Evolutionary conservation across 345 rosid species (phyloP).

Genomic region (Eucalyptus paniculata): DNA sequence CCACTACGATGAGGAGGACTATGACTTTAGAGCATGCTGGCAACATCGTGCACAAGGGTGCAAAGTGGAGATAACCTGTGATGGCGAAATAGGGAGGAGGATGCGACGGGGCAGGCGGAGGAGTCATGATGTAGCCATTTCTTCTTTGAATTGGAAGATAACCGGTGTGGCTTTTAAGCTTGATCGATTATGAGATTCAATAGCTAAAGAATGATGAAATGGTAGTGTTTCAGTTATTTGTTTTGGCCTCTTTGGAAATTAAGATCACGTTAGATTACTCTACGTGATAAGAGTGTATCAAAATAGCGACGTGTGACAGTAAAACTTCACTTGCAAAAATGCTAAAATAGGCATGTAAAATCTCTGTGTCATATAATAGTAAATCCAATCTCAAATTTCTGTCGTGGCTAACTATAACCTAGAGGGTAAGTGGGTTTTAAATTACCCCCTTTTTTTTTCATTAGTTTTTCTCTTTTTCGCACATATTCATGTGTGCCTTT

Average conservation of each 20-base stretch:
- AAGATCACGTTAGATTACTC: neutral
- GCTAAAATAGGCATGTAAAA: neutral
- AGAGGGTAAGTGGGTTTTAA: too few species aligned
- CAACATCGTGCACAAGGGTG: neutral
- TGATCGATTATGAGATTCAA: neutral
- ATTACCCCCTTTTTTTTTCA: neutral
- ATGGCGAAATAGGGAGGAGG: neutral
- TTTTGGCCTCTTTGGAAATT: neutral
- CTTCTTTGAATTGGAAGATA: neutral
- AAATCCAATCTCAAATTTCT: neutral
- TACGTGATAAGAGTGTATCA: neutral
- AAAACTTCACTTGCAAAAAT: too few species aligned
- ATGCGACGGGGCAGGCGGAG: neutral
- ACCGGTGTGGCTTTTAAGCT: neutral
- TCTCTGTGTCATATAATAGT: neutral
- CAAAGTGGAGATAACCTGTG: neutral
- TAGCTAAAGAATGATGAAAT: neutral
- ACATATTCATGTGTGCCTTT: neutral
- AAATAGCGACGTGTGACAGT: too few species aligned
- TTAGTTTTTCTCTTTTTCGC: neutral
- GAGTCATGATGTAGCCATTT: neutral
- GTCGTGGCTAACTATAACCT: too few species aligned
- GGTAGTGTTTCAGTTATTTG: neutral
- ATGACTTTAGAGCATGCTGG: neutral
- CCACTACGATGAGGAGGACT: neutral